phyloP scores from a whole-genome alignment of 148 eudicot genomes.

The Spergularia marina region DNA sequence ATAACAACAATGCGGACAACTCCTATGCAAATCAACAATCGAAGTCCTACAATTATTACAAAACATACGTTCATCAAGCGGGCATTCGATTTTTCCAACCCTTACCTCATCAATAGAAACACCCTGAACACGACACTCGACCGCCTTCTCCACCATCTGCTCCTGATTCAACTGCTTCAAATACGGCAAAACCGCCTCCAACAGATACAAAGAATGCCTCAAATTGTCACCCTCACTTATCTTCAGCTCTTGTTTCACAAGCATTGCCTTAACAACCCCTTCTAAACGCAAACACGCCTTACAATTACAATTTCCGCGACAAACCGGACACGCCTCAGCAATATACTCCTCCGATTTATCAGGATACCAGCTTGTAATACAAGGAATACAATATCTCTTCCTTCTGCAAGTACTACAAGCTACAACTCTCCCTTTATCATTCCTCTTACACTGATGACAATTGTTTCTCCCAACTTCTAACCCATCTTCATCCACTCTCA shows the following conservation, averaged over 20 bases:
- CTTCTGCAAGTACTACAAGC: conserved; percentile 39
- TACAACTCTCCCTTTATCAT: conserved; percentile 60
- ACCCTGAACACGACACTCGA: conserved; percentile 53
- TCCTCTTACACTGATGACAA: conserved; percentile 84
- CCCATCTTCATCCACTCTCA: conserved; percentile 15
- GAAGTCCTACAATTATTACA: conserved; percentile 61
- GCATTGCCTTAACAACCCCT: conserved; percentile 31
- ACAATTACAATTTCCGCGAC: conserved; percentile 64
- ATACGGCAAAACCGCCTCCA: conserved; percentile 48
- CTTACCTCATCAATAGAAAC: conserved; percentile 30
- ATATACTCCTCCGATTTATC: conserved; percentile 39
- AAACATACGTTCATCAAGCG: conserved; percentile 49
- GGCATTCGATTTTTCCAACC: conserved; percentile 24
- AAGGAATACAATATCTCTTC: conserved; percentile 55
- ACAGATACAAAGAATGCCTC: conserved; percentile 41
- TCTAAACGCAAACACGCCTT: conserved; percentile 59
- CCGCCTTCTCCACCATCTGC: conserved; percentile 53
- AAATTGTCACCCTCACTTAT: conserved; percentile 38
- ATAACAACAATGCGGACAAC: conserved; percentile 49
- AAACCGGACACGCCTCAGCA: conserved; percentile 56
- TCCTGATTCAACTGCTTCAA: conserved; percentile 48
- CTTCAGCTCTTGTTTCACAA: conserved; percentile 22
- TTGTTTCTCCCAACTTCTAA: conserved; percentile 23
- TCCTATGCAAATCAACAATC: conserved; percentile 64
- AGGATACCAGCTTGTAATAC: conserved; percentile 67